Evolutionary conservation across 2,329 filamentous ascomycete species (phyloP), one percentile per base, ranked within the genome.

Genomic region (Colletotrichum destructivum): DNA sequence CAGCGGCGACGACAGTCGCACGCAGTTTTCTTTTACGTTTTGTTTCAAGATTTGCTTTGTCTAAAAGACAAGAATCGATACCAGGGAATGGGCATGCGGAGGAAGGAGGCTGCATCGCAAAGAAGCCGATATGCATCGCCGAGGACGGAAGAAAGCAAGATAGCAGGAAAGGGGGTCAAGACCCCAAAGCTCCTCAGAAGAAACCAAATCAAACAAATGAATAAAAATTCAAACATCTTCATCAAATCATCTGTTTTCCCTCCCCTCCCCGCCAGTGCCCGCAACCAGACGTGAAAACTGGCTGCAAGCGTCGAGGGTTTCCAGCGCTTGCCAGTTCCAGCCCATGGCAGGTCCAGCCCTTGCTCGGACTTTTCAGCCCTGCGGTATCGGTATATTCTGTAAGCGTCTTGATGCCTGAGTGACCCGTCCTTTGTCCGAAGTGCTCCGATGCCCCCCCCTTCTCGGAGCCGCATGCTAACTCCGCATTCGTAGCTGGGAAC

Each of bases 1-100:
- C 42, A 18, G 57, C 69, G 66, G 64, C 55, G 63, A 68, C 56
- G 18, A 47, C 46, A 68, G 66, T 69, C 47, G 59, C 3, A 38
- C 38, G 59, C 54, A 26, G 3, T 51, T n/a, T 31, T 38, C 46
- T 35, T 38, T n/a, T 18, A 16, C 40, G 9, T 23, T 55, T 44
- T 47, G 26, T 51, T 40, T 26, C 15, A n/a, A 26, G 35, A 62
- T 5, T 18, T 44, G 3, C 13, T 26, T 54, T 44, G 21, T 54
- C n/a, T 42, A 8, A 31, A 6, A 54, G 11, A 56, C 13, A 4
- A 21, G 38, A 44, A 66, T 38, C 44, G 52, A 68, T 71, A 71
- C 64, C 69, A 38, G 35, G 35, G 35, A 68, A 57, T 52, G 26
- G 44, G 52, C 68, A 59, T 13, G 44, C 57, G 55, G n/a, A 46